Percentiles rank a stretch among this genome's conserved stretches.
phyloP scores from a whole-genome alignment of 2,329 filamentous ascomycete genomes.

The Orbilia brochopaga region DNA sequence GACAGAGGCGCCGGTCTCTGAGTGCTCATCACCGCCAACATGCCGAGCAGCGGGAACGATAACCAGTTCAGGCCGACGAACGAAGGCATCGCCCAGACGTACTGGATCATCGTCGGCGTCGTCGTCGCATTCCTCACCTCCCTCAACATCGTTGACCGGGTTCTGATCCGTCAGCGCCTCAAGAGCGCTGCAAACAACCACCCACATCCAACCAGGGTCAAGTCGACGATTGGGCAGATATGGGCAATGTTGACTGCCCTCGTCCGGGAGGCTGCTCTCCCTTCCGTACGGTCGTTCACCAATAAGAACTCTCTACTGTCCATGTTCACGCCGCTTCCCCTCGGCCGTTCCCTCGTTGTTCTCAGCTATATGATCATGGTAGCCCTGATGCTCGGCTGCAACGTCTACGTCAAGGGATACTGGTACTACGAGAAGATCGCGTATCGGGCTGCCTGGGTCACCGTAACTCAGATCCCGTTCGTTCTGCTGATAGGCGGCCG shows the following conservation, averaged over 20 bases:
- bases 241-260: constrained; percentile 69
- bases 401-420: constrained; percentile 63
- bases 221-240: constrained; percentile 60
- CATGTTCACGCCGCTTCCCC: constrained; percentile 67
- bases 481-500: constrained; percentile 69
- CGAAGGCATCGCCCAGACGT: constrained; percentile 29
- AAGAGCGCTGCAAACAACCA: constrained; percentile 40
- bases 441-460: constrained; percentile 72
- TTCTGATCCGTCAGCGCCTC: constrained; percentile 28
- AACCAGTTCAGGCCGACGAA: constrained; percentile 47
- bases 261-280: constrained; percentile 64
- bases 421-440: constrained; percentile 70
- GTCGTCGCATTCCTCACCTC: constrained; percentile 36
- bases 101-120: constrained; percentile 48
- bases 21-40: constrained; percentile 25
- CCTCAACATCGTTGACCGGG: constrained; percentile 38
- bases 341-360: constrained; percentile 65
- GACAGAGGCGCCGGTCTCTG: background rate
- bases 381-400: constrained; percentile 55
- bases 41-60: constrained; percentile 44
- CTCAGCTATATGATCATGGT: constrained; percentile 67
- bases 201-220: constrained; percentile 63
- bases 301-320: constrained; percentile 59
- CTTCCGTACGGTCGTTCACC: constrained; percentile 64
- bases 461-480: constrained; percentile 69